Evolutionary conservation across 179 eudicot species (phyloP).

Genomic region (Patellifolia procumbens): DNA sequence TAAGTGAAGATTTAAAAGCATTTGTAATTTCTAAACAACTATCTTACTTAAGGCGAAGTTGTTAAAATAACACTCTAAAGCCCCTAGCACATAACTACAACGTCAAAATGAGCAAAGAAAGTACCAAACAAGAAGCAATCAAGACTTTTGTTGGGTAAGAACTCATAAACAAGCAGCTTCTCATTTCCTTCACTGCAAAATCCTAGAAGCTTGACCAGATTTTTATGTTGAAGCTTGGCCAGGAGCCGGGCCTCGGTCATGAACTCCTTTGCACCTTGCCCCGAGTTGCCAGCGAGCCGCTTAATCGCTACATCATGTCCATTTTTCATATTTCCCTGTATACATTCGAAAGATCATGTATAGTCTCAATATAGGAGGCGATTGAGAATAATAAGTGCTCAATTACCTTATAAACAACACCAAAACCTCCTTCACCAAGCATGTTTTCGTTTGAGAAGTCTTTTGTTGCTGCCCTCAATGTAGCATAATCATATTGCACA

Average conservation of each 20-base stretch:
- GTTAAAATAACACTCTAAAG: no score
- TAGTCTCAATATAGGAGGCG: background rate
- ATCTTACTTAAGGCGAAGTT: no score
- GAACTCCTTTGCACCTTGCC: constrained; percentile 34
- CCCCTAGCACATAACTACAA: background rate
- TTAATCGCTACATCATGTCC: constrained; percentile 28
- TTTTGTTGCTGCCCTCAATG: constrained; percentile 23
- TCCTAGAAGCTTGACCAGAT: constrained; percentile 37
- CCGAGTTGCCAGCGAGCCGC: constrained; percentile 30
- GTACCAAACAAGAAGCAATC: constrained; percentile 29
- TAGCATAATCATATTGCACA: constrained; percentile 30
- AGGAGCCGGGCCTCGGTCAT: constrained; percentile 31
- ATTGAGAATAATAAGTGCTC: background rate
- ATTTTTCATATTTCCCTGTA: constrained; percentile 21
- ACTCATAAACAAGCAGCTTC: constrained; percentile 36
- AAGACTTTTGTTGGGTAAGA: constrained; percentile 29
- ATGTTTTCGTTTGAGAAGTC: constrained; percentile 23
- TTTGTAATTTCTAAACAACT: no score
- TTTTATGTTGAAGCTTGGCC: constrained; percentile 36
- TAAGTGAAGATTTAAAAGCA: no score
- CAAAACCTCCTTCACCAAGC: constrained; percentile 42
- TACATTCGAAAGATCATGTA: background rate
- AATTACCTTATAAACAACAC: constrained; percentile 32
- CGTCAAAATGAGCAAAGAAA: background rate
- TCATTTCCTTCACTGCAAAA: constrained; percentile 28